Conservation (phyloP, 1,284 basidiomycete species). For the Microbotryum scabiosae region DNA sequence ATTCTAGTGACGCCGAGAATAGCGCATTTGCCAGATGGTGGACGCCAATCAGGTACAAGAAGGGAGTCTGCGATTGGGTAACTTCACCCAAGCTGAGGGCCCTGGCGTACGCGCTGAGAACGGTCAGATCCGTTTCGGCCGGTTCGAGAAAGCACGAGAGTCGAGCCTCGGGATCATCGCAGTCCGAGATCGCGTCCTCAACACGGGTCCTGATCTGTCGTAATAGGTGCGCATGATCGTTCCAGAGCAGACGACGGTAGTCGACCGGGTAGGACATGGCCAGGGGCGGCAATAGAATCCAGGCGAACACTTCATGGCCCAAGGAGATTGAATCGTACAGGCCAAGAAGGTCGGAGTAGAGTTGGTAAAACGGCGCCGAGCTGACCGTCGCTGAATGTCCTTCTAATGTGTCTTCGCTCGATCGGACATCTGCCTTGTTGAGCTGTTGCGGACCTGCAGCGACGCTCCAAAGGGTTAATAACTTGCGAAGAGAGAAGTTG, state of each 20-base stretch:
- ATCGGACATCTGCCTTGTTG: too few species aligned
- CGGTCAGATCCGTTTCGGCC: conserved; percentile 13
- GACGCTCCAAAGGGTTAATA: too few species aligned
- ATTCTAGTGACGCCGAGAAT: background rate
- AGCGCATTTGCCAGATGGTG: conserved; percentile 59
- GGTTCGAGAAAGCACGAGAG: conserved; percentile 16
- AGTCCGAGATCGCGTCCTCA: conserved; percentile 10
- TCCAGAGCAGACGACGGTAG: conserved; percentile 78
- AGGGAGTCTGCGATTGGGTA: conserved; percentile 31
- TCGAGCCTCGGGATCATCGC: too few species aligned
- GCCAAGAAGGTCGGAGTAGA: conserved; percentile 82
- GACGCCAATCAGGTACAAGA: conserved; percentile 61
- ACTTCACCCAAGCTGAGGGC: conserved; percentile 11
- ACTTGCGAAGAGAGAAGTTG: too few species aligned
- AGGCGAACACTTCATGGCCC: conserved; percentile 65
- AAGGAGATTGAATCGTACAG: conserved; percentile 88
- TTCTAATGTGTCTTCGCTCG: background rate
- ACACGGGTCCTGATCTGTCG: conserved; percentile 26
- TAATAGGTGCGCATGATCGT: conserved; percentile 56
- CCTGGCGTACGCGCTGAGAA: conserved; percentile 20
- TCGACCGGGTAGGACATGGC: conserved; percentile 69
- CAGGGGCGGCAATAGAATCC: conserved; percentile 65
- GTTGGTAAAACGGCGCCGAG: conserved; percentile 64
- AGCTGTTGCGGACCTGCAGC: too few species aligned
- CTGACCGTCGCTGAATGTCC: conserved; percentile 5